Evolutionary conservation across 2,329 filamentous ascomycete genomes (phyloP), one percentile per base, ranked within the genome.

Genomic region (Nemania serpens): DNA sequence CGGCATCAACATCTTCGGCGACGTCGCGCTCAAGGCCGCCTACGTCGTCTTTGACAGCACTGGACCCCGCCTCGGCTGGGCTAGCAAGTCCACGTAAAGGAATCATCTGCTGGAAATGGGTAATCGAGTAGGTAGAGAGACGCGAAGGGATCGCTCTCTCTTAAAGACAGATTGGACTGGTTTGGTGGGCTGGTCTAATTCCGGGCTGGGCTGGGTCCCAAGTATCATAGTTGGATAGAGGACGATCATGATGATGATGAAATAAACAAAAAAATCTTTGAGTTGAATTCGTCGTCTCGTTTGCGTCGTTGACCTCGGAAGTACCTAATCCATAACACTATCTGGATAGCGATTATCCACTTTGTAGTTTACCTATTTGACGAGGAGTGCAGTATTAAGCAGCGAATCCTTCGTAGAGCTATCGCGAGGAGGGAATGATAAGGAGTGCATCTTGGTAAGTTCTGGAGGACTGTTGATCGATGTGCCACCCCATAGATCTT

Each of bases 11-110:
- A 89, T 90, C 74, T 85, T 87, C 61, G 87, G 87, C 20, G 87
- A 89, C 66, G 79, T 88, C 65, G 87, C 88, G 77, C 79, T 90
- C 61, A 89, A 89, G 82, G 80, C 80, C 63, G 82, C 86, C 69
- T 89, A 86, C 68, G 84, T 85, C 43, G 81, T 89, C 58, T 88
- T 87, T 65, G 83, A 87, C 70, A 50, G 39, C 46, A 70, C 71
- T 2, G 66, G 73, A 6, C 78, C 77, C n/a, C 71, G 73, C 39
- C 68, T 82, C n/a, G 80, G 80, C 41, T 81, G 79, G 62, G 80
- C 80, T 55, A 61, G 58, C 25, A 77, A 77, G 70, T 36, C 10
- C 29, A n/a, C 58, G 37, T 62, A 46, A 45, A 12, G 11, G 39
- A 15, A 15, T 37, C 39, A 17, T 15, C 11, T 13, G 15, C n/a